phyloP scores from a whole-genome alignment of 2,329 filamentous ascomycete genomes.

The Herpotrichia juniperi region DNA sequence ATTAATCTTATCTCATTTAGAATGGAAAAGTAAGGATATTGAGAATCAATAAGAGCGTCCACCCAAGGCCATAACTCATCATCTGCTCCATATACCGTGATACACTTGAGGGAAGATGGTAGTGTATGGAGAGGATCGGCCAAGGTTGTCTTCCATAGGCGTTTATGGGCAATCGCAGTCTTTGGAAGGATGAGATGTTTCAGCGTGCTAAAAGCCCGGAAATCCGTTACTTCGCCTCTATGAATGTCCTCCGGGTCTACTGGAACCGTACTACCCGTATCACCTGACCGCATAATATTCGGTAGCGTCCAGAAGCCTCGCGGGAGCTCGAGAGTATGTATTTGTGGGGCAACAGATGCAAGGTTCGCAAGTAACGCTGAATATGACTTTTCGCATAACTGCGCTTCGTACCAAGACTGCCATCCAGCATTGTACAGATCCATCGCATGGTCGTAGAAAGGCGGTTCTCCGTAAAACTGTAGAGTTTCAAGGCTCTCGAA shows the following conservation, averaged over 20 bases:
- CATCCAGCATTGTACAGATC: background rate
- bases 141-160: background rate
- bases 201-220: background rate
- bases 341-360: background rate
- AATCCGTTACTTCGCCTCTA: background rate
- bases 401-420: background rate
- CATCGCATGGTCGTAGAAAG: background rate
- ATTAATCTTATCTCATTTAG: background rate
- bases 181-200: conserved; percentile 1
- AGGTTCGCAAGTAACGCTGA: background rate
- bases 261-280: background rate
- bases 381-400: background rate
- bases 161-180: background rate
- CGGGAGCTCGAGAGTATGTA: background rate
- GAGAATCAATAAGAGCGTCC: background rate
- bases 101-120: background rate
- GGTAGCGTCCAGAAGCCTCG: background rate
- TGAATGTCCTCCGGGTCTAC: background rate
- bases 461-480: background rate
- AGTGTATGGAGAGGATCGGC: background rate
- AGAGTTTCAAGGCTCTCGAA: background rate
- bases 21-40: background rate
- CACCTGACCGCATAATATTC: background rate
- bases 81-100: background rate
- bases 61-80: background rate